Percentiles rank a stretch among this genome's conserved stretches.
Evolutionary conservation across 2,329 filamentous ascomycete species (phyloP).

Genomic region (Fusarium sp.): DNA sequence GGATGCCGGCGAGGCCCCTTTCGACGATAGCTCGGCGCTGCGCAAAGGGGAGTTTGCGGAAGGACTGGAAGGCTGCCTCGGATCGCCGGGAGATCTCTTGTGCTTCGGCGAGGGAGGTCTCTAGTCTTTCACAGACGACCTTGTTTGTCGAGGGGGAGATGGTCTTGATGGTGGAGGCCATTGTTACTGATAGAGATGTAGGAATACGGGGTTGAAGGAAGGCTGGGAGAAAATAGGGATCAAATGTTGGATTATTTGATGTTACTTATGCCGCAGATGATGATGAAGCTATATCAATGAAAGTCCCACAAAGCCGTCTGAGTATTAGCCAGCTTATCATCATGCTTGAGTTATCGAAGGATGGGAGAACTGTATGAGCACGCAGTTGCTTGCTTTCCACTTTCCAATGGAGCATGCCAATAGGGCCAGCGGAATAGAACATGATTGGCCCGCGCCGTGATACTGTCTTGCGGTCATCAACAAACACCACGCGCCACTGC

Average conservation of each 20-base stretch:
- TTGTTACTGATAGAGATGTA: slow-evolving; percentile 46
- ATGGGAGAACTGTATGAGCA: neutral
- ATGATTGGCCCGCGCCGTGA: neutral
- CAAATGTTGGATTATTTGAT: neutral
- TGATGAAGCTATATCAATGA: neutral
- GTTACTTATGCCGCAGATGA: neutral
- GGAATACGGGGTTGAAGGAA: neutral
- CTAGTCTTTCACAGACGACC: slow-evolving; percentile 81
- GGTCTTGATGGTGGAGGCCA: slow-evolving; percentile 75
- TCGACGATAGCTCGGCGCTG: neutral
- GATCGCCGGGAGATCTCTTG: slow-evolving; percentile 21
- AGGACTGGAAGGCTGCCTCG: neutral
- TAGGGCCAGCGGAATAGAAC: neutral
- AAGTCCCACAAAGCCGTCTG: neutral
- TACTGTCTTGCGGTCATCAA: neutral
- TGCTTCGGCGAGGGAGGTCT: slow-evolving; percentile 75
- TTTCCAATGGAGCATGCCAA: neutral
- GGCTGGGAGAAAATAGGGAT: too few species aligned
- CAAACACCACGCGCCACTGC: neutral
- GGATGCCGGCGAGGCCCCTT: neutral
- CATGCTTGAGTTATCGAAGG: neutral
- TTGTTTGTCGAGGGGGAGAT: slow-evolving; percentile 92
- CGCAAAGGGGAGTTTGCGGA: neutral
- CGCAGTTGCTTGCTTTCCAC: neutral
- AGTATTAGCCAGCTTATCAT: neutral